A percentile compares a stretch with the other conserved stretches of the same genome.
Evolutionary conservation across 805 yeast species (phyloP).

Genomic region (Teunomyces funiuensis): DNA sequence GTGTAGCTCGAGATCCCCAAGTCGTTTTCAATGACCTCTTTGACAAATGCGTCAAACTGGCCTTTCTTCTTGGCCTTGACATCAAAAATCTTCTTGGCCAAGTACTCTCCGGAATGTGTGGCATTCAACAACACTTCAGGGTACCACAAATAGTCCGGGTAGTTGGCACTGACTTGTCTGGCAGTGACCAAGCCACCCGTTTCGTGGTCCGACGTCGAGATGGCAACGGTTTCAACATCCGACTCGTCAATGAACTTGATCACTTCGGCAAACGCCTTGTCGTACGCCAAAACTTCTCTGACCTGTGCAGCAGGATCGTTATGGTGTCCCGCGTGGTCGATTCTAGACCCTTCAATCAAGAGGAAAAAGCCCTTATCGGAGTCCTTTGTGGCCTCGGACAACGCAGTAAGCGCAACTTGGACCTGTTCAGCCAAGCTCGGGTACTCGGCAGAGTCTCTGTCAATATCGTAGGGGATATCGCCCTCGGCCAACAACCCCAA

Average conservation of each 20-base stretch:
- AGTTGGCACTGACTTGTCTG: constrained; percentile 62
- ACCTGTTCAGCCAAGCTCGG: constrained; percentile 85
- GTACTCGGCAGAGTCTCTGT: constrained; percentile 56
- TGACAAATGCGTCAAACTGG: constrained; percentile 45
- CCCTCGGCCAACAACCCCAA: constrained; percentile 71
- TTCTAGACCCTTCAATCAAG: constrained; percentile 87
- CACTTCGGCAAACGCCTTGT: constrained; percentile 75
- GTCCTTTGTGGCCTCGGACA: constrained; percentile 64
- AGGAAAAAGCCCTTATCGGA: constrained; percentile 84
- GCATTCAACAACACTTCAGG: constrained; percentile 75
- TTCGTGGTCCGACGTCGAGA: constrained; percentile 91
- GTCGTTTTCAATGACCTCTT: constrained; percentile 58
- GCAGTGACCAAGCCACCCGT: constrained; percentile 94
- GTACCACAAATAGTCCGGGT: constrained; percentile 87
- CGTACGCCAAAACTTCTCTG: constrained; percentile 85
- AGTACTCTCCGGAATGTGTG: constrained; percentile 74
- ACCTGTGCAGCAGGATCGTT: constrained; percentile 96
- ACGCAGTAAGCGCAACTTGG: constrained; percentile 66
- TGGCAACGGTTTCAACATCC: constrained; percentile 73
- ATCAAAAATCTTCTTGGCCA: constrained; percentile 47
- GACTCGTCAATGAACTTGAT: constrained; percentile 64
- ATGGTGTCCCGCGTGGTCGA: constrained; percentile 93
- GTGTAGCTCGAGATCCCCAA: constrained; percentile 65
- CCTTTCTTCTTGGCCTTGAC: constrained; percentile 23
- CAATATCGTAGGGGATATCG: constrained; percentile 85